phyloP scores from a whole-genome alignment of 2,329 filamentous ascomycete species.

The Triangularia setosa region DNA sequence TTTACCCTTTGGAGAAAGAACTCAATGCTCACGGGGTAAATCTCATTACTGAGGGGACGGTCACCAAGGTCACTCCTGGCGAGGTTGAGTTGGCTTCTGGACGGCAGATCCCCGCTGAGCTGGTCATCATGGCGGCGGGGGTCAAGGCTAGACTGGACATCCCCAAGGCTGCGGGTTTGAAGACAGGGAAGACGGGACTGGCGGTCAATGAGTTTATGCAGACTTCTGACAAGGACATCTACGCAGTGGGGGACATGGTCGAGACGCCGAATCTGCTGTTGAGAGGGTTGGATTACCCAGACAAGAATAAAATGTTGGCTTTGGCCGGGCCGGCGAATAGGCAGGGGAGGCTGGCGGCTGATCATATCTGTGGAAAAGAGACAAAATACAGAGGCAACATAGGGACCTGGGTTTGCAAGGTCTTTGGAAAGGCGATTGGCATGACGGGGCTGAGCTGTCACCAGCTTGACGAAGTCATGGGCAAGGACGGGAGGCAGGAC shows the following conservation, averaged over 20 bases:
- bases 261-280: slow-evolving; percentile 24
- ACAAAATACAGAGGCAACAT: slow-evolving; percentile 25
- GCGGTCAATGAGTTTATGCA: slow-evolving; percentile 18
- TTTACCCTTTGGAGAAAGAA: slow-evolving; percentile 23
- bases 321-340: slow-evolving; percentile 29
- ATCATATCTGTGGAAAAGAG: slow-evolving; percentile 24
- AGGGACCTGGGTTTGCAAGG: slow-evolving; percentile 25
- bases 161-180: too few species aligned
- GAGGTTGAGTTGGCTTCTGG: not conserved
- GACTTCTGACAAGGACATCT: slow-evolving; percentile 26
- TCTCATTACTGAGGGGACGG: not conserved
- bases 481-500: slow-evolving; percentile 1
- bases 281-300: not conserved
- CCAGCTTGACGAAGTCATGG: slow-evolving; percentile 11
- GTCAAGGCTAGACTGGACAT: not conserved
- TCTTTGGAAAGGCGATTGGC: slow-evolving; percentile 24
- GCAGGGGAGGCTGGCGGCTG: slow-evolving; percentile 27
- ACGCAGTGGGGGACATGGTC: slow-evolving; percentile 30
- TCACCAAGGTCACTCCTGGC: too few species aligned
- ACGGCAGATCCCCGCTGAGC: not conserved
- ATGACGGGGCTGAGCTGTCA: slow-evolving; percentile 22
- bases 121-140: not conserved
- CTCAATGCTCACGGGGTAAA: slow-evolving; percentile 18
- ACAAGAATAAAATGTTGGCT: slow-evolving; percentile 15
- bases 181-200: too few species aligned